Conservation (phyloP, 768 basidiomycete genomes). For the Boletus rubroflammeus region DNA sequence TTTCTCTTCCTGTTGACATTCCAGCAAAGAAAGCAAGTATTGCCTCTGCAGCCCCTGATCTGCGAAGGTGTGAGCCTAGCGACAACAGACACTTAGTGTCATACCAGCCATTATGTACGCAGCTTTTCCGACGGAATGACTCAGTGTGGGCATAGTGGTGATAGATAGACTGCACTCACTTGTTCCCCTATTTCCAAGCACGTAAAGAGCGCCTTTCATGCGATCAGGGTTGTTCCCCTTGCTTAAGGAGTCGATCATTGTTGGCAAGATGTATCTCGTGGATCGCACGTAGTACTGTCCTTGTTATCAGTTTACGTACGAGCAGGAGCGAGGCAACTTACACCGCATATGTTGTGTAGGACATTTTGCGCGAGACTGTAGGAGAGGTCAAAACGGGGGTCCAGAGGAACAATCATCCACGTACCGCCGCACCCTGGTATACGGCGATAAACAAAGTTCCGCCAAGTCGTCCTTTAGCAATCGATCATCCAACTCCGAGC, state of each 20-base stretch:
- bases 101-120: slow-evolving; percentile 67
- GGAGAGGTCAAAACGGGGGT: slow-evolving; percentile 1
- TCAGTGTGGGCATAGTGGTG: slow-evolving; percentile 1
- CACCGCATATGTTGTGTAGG: slow-evolving; percentile 59
- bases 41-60: slow-evolving; percentile 54
- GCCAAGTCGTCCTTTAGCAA: slow-evolving; percentile 60
- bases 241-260: slow-evolving; percentile 55
- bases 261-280: slow-evolving; percentile 60
- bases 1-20: slow-evolving; percentile 86
- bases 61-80: slow-evolving; percentile 25
- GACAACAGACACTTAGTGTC: slow-evolving; percentile 15
- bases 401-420: slow-evolving; percentile 11
- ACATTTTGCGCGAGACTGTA: slow-evolving; percentile 66
- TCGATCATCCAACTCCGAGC: slow-evolving; percentile 70
- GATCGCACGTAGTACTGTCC: slow-evolving; percentile 67
- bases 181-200: slow-evolving; percentile 69
- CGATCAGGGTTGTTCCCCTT: slow-evolving; percentile 85
- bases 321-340: slow-evolving; percentile 34
- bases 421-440: slow-evolving; percentile 73
- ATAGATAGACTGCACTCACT: slow-evolving; percentile 37
- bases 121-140: slow-evolving; percentile 36
- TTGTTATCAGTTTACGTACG: slow-evolving; percentile 7
- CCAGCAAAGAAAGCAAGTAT: slow-evolving; percentile 61
- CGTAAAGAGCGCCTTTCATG: slow-evolving; percentile 92
- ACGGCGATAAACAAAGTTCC: slow-evolving; percentile 75